These are phyloP conservation scores for Aspergillus coremiiformis DNA, from an alignment of 495 filamentous ascomycete species.

Conservation along the genomic window DNA sequence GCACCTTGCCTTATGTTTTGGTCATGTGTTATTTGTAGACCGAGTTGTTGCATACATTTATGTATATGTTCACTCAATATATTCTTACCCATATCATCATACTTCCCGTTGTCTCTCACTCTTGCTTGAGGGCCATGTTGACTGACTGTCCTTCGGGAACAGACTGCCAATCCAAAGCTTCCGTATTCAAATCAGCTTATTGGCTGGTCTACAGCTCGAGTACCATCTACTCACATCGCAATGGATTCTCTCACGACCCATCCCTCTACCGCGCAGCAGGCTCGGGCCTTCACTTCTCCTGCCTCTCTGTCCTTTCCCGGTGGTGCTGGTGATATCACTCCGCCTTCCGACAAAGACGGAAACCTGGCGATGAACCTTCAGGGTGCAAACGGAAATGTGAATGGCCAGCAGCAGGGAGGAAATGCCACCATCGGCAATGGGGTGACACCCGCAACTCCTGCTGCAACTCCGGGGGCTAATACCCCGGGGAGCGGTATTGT, in stretches of 20 bases:
- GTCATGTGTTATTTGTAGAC: not conserved
- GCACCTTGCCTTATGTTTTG: not conserved
- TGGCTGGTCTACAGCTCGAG: constrained; percentile 20
- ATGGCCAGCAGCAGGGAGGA: constrained; percentile 55
- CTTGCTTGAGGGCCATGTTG: not conserved
- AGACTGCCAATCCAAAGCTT: constrained; percentile 15
- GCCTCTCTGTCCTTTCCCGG: constrained; percentile 86
- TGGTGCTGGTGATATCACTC: constrained; percentile 71
- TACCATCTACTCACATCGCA: constrained; percentile 26
- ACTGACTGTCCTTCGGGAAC: constrained; percentile 2
- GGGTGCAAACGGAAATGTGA: constrained; percentile 39
- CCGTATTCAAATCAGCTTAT: constrained; percentile 13
- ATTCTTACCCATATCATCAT: not conserved
- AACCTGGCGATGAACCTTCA: constrained; percentile 40
- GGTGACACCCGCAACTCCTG: constrained; percentile 92
- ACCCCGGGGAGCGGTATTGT: constrained; percentile 84
- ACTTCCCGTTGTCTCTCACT: constrained; percentile 4
- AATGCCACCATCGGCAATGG: constrained; percentile 64
- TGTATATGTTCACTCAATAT: not conserved
- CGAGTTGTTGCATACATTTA: not conserved
- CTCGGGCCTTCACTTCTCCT: constrained; percentile 83
- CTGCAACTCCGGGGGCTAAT: constrained; percentile 80
- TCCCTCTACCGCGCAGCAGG: constrained; percentile 78
- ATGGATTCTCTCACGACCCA: constrained; percentile 91
- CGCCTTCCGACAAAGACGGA: constrained; percentile 60